These are phyloP conservation scores for Bassia scoparia DNA, from an alignment of 148 eudicot genomes.

Conservation along the genomic window DNA sequence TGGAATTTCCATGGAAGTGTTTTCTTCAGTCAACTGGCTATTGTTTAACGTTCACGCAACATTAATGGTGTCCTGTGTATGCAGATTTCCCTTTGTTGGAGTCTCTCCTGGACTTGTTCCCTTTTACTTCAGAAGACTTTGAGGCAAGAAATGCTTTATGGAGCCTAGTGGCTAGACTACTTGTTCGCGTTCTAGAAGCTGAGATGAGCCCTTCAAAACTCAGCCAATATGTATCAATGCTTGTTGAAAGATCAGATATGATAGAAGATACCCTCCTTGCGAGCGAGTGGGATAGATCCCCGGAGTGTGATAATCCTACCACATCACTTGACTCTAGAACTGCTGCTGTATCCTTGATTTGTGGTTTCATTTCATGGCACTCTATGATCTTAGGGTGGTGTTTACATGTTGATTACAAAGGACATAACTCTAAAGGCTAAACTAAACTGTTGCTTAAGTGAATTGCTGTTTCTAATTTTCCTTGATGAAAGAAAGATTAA, in stretches of 20 bases:
- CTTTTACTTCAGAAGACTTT: slow-evolving; percentile 72
- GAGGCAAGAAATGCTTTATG: slow-evolving; percentile 88
- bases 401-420: not conserved
- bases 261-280: slow-evolving; percentile 80
- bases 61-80: slow-evolving; percentile 27
- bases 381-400: not conserved
- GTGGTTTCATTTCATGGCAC: not conserved
- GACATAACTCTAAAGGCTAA: not conserved
- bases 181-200: slow-evolving; percentile 38
- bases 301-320: slow-evolving; percentile 23
- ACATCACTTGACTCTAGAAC: slow-evolving; percentile 34
- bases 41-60: not conserved
- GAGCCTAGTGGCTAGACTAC: slow-evolving; percentile 61
- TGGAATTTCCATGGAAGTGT: not conserved
- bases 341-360: slow-evolving; percentile 69
- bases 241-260: slow-evolving; percentile 56
- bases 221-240: slow-evolving; percentile 39
- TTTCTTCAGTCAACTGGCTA: not conserved
- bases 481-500: slow-evolving; percentile 55
- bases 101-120: slow-evolving; percentile 68
- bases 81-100: slow-evolving; percentile 63
- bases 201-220: slow-evolving; percentile 53
- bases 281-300: slow-evolving; percentile 32
- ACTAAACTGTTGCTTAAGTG: not conserved
- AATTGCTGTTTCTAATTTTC: slow-evolving; percentile 27